Evolutionary conservation across 257 asterid species (phyloP).

Genomic region (Penstemon newberryi): DNA sequence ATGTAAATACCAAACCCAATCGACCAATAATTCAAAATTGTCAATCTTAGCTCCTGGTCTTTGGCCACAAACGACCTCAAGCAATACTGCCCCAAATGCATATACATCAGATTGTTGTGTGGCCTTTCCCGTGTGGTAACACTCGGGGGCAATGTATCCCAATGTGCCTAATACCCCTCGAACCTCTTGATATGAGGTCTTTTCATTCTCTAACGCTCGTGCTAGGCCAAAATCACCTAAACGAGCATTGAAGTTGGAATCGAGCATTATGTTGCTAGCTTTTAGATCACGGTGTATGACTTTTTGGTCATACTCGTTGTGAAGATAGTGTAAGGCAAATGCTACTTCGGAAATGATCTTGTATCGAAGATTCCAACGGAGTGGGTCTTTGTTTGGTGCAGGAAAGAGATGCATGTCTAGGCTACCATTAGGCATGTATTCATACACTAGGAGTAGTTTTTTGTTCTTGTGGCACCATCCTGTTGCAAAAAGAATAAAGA

Average conservation of each 20-base stretch:
- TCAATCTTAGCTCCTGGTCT: conserved; percentile 60
- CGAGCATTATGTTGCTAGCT: conserved; percentile 88
- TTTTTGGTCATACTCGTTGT: conserved; percentile 44
- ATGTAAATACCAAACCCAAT: conserved; percentile 83
- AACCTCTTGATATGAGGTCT: conserved; percentile 70
- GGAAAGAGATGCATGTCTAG: conserved; percentile 41
- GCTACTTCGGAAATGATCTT: conserved; percentile 36
- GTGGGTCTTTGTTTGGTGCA: conserved; percentile 20
- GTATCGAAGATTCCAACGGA: conserved; percentile 32
- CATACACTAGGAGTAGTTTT: conserved; percentile 40
- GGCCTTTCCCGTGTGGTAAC: conserved; percentile 80
- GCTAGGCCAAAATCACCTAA: conserved; percentile 93
- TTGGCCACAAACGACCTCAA: conserved; percentile 68
- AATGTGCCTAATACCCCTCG: conserved; percentile 71
- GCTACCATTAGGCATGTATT: conserved; percentile 36
- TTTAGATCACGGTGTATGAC: conserved; percentile 81
- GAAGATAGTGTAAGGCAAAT: conserved; percentile 43
- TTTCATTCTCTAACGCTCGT: conserved; percentile 69
- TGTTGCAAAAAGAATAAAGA: not conserved
- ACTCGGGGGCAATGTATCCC: conserved; percentile 91
- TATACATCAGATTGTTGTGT: conserved; percentile 74
- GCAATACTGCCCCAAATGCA: conserved; percentile 70
- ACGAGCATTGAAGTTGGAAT: conserved; percentile 68
- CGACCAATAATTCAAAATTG: conserved; percentile 52
- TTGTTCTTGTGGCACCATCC: conserved; percentile 51